phyloP scores from a whole-genome alignment of 2,329 filamentous ascomycete genomes.

The Colletotrichum incanum region DNA sequence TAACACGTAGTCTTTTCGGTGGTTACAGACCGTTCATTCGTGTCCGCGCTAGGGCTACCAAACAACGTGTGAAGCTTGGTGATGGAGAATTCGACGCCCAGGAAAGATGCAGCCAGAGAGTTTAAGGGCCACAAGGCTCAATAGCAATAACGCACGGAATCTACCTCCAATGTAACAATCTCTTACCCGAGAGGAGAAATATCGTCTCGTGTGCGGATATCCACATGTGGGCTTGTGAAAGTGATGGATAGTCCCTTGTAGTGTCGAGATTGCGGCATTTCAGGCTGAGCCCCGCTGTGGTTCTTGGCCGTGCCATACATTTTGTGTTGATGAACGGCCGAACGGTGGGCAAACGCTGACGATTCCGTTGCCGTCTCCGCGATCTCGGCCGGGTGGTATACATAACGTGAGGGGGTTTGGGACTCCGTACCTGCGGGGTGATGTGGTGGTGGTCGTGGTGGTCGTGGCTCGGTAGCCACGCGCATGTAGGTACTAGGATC shows the following conservation, averaged over 20 bases:
- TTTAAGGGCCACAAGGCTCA: slow-evolving; percentile 28
- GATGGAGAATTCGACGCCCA: background rate
- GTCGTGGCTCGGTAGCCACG: slow-evolving; percentile 21
- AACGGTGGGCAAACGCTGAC: slow-evolving; percentile 35
- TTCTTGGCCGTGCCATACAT: slow-evolving; percentile 9
- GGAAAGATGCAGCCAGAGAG: slow-evolving; percentile 11
- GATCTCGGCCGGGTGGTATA: slow-evolving; percentile 38
- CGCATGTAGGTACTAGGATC: background rate
- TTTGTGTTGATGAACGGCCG: slow-evolving; percentile 6
- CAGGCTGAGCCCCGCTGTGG: slow-evolving; percentile 25
- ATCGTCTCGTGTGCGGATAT: slow-evolving; percentile 27
- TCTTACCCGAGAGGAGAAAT: slow-evolving; percentile 21
- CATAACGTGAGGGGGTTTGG: slow-evolving; percentile 24
- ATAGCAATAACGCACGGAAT: slow-evolving; percentile 4
- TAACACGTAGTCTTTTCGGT: background rate
- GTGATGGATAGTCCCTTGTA: slow-evolving; percentile 35
- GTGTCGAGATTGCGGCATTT: slow-evolving; percentile 42
- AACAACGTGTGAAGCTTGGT: background rate
- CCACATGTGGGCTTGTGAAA: slow-evolving; percentile 35
- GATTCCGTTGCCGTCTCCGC: slow-evolving; percentile 36
- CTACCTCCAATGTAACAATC: slow-evolving; percentile 13
- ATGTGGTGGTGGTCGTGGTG: slow-evolving; percentile 20
- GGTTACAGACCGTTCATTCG: background rate
- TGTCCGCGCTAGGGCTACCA: background rate
- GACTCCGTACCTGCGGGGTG: slow-evolving; percentile 30